phyloP scores from a whole-genome alignment of 345 rosid genomes.

The Dipteronia sinensis region DNA sequence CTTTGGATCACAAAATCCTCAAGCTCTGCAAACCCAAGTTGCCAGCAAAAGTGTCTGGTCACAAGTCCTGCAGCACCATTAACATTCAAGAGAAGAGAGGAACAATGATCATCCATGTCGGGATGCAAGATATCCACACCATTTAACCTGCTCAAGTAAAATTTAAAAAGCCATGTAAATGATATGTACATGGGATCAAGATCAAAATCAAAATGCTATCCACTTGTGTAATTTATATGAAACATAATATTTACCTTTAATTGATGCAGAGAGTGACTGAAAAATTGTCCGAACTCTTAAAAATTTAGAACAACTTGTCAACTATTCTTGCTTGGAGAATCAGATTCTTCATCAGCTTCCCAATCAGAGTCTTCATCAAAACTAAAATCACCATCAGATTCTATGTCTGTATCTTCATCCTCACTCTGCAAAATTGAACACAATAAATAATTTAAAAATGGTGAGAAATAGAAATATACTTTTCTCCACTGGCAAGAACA shows the following conservation, averaged over 20 bases:
- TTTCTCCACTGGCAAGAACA: slow-evolving; percentile 18
- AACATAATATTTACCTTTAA: slow-evolving; percentile 25
- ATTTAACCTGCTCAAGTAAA: background rate
- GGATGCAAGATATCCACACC: slow-evolving; percentile 1
- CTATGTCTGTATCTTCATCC: slow-evolving; percentile 38
- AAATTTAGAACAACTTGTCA: slow-evolving; percentile 12
- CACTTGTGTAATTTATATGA: background rate
- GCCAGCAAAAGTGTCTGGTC: background rate
- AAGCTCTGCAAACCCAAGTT: background rate
- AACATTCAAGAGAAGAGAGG: background rate
- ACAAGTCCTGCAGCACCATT: background rate
- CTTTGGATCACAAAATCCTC: slow-evolving; percentile 1
- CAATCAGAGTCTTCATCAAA: slow-evolving; percentile 39
- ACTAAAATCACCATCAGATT: slow-evolving; percentile 27
- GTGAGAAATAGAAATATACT: slow-evolving; percentile 10
- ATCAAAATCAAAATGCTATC: background rate
- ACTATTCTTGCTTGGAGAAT: slow-evolving; percentile 20
- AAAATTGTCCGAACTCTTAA: background rate
- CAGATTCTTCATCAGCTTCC: slow-evolving; percentile 44
- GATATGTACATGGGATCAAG: background rate
- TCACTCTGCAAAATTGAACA: slow-evolving; percentile 48
- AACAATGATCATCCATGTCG: background rate
- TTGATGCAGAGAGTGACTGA: slow-evolving; percentile 3
- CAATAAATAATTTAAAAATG: slow-evolving; percentile 10
- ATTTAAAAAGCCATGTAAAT: background rate